Evolutionary conservation across 2,329 filamentous ascomycete species (phyloP), one percentile per base, ranked within the genome.

Genomic region (Sporothrix pseudoabietina): DNA sequence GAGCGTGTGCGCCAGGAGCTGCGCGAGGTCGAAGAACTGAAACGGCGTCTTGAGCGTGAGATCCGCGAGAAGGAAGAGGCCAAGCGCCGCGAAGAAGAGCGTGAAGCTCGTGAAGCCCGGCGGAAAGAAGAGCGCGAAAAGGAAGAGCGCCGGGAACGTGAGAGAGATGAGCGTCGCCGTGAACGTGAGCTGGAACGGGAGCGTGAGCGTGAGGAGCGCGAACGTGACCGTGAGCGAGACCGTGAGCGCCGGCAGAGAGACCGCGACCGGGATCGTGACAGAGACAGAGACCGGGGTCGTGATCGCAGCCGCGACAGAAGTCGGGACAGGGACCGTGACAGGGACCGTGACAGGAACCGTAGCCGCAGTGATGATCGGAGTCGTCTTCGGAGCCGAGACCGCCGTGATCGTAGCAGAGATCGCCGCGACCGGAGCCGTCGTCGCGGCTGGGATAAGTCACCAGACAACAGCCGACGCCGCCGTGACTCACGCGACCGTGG

Each of bases 1-100:
- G 88, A 90, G 75, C 86, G 85, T 47, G 83, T 89, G 10, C 85
- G 89, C 72, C 87, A 90, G 65, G 88, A 90, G 76, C 82, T 90
- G 22, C 84, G 87, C 71, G 85, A 84, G 61, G 87, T 88, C 47
- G 86, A 90, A 72, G 89, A 88, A 78, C 88, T 90, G 80, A 89
- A 89, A 78, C 84, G 84, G 39, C 85, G 86, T 71, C 87, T 89
- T 59, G 87, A 87, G 55, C 84, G 83, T 35, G 87, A 90, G 78
- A 86, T 88, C 81, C 86, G 85, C 81, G 78, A 85, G 79, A 78
- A 84, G 82, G 79, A 85, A 80, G 79, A 80, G 22, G 73, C 75
- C 47, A 80, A 78, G 73, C 77, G 78, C 52, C 78, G 79, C 3
- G 81, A 82, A 65, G 79, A 79, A 26, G 80, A 82, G 75, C 78